These are phyloP conservation scores for Globisporangium emineosum DNA, from an alignment of 352 stramenopile species.

Conservation along the genomic window DNA sequence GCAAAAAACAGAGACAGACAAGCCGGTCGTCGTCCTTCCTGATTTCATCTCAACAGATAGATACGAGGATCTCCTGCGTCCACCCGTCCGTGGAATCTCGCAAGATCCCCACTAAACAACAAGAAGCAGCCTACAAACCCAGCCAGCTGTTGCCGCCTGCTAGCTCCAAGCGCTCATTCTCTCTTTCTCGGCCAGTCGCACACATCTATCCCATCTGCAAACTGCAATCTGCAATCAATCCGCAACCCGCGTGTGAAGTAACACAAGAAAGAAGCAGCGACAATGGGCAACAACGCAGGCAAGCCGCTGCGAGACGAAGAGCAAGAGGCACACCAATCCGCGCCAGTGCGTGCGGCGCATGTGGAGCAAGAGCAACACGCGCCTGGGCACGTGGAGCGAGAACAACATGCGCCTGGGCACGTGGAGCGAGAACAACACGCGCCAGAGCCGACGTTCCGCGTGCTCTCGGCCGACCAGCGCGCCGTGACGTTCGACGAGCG, in stretches of 20 bases:
- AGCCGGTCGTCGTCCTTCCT: too few species aligned
- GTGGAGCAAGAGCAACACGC: background rate
- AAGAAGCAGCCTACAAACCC: background rate
- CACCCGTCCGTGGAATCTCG: slow-evolving; percentile 1
- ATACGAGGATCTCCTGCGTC: background rate
- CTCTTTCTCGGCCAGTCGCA: background rate
- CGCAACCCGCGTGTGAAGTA: background rate
- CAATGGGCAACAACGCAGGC: slow-evolving; percentile 8
- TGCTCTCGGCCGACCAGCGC: slow-evolving; percentile 68
- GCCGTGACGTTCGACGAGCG: slow-evolving; percentile 83
- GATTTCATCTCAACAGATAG: too few species aligned
- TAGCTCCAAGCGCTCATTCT: background rate
- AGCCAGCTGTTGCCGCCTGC: background rate
- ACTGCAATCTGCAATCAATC: background rate
- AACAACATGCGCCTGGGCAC: background rate
- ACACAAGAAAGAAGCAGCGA: background rate
- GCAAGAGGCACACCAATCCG: background rate
- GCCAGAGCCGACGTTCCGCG: slow-evolving; percentile 39
- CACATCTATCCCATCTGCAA: background rate
- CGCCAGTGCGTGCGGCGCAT: background rate
- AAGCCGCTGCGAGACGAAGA: slow-evolving; percentile 1
- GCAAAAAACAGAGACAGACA: background rate
- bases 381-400: background rate
- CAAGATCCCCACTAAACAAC: background rate
- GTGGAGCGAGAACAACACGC: background rate